Percentiles rank a stretch among this genome's conserved stretches.
These are phyloP conservation scores for Comarum palustre DNA, from an alignment of 306 rosid genomes.

Conservation along the genomic window DNA sequence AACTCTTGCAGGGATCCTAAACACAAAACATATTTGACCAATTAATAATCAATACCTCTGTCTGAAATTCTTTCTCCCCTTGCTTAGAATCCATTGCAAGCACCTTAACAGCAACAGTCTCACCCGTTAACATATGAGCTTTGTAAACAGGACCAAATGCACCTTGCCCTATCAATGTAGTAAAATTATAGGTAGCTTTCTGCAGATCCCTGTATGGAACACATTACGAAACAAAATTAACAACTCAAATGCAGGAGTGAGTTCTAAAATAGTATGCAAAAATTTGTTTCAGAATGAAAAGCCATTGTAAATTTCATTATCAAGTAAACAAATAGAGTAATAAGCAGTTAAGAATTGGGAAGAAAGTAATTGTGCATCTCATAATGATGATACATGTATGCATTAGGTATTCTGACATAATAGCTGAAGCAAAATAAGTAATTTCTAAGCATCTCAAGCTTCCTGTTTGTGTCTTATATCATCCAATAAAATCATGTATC, in stretches of 20 bases:
- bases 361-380: neutral
- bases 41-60: slow-evolving; percentile 58
- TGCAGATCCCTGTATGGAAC: slow-evolving; percentile 73
- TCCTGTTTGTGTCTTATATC: neutral
- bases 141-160: slow-evolving; percentile 97
- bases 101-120: slow-evolving; percentile 89
- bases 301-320: neutral
- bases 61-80: slow-evolving; percentile 94
- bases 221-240: slow-evolving; percentile 6
- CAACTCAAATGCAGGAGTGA: neutral
- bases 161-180: slow-evolving; percentile 93
- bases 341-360: neutral
- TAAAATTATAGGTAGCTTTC: slow-evolving; percentile 85
- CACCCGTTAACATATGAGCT: slow-evolving; percentile 94
- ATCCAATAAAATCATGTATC: neutral
- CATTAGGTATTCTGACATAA: slow-evolving; percentile 4
- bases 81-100: slow-evolving; percentile 96
- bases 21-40: neutral
- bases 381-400: neutral
- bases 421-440: neutral
- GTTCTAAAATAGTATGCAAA: slow-evolving; percentile 5
- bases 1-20: neutral
- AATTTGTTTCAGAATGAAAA: neutral
- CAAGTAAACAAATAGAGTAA: neutral
- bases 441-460: neutral